These are phyloP conservation scores for Casuarina equisetifolia DNA, from an alignment of 306 rosid species.

Conservation along the genomic window DNA sequence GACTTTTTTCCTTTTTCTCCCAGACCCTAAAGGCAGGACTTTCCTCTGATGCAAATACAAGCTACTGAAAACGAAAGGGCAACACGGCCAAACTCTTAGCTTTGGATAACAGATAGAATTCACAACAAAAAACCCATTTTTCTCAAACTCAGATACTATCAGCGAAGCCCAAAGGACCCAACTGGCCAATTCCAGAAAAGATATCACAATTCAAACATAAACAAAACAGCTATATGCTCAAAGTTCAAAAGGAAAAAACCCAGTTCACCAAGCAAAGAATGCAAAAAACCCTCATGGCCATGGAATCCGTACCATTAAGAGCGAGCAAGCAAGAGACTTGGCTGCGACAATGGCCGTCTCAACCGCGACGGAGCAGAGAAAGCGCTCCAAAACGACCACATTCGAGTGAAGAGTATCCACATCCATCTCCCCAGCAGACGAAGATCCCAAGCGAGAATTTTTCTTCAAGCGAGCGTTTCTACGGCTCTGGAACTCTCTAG, in stretches of 20 bases:
- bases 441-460: not conserved
- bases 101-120: not conserved
- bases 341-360: constrained; percentile 46
- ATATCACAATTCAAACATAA: not conserved
- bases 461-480: not conserved
- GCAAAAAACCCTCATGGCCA: not conserved
- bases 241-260: not conserved
- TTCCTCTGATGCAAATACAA: not conserved
- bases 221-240: not conserved
- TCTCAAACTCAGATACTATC: not conserved
- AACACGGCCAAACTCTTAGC: not conserved
- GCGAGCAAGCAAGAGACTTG: constrained; percentile 40
- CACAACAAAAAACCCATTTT: not conserved
- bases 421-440: constrained; percentile 24
- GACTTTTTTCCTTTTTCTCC: not conserved
- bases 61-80: not conserved
- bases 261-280: not conserved
- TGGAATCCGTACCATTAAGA: constrained; percentile 37
- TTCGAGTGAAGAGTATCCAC: constrained; percentile 21
- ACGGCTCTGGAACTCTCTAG: constrained; percentile 27
- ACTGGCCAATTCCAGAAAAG: not conserved
- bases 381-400: constrained; percentile 18
- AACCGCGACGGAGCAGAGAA: constrained; percentile 40
- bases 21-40: not conserved
- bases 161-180: not conserved